These are phyloP conservation scores for Rhinocladiella mackenziei DNA, from an alignment of 2,329 filamentous ascomycete species.

Conservation along the genomic window DNA sequence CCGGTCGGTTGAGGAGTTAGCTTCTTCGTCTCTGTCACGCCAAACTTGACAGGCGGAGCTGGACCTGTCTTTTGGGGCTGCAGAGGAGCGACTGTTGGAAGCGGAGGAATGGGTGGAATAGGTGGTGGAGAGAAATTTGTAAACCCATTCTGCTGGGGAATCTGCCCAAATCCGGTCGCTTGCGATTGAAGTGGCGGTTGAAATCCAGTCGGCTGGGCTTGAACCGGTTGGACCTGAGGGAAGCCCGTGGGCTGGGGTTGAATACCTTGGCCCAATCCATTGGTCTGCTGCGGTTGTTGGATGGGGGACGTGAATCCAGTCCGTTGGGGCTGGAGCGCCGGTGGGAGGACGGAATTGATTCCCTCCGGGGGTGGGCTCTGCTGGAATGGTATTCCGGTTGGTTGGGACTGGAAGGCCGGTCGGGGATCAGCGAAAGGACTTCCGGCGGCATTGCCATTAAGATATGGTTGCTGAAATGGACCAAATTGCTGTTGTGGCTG, in stretches of 20 bases:
- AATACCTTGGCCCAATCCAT: slow-evolving; percentile 38
- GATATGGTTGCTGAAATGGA: slow-evolving; percentile 48
- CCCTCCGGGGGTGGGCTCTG: slow-evolving; percentile 49
- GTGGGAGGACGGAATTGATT: slow-evolving; percentile 52
- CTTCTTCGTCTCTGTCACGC: slow-evolving; percentile 70
- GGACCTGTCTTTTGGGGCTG: slow-evolving; percentile 79
- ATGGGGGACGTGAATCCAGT: slow-evolving; percentile 42
- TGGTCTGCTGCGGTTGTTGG: slow-evolving; percentile 49
- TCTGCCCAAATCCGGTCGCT: slow-evolving; percentile 30
- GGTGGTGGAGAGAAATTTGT: slow-evolving; percentile 50
- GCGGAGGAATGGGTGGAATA: slow-evolving; percentile 55
- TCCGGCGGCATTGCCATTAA: slow-evolving; percentile 43
- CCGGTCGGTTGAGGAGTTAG: slow-evolving; percentile 83
- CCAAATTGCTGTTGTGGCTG: slow-evolving; percentile 52
- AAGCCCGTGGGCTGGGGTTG: slow-evolving; percentile 65
- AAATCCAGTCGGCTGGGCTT: slow-evolving; percentile 54
- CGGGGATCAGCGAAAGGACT: slow-evolving; percentile 55
- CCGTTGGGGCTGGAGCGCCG: slow-evolving; percentile 46
- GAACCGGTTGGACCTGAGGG: slow-evolving; percentile 31
- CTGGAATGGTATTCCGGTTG: slow-evolving; percentile 50
- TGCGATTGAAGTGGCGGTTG: slow-evolving; percentile 28
- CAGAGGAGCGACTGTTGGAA: slow-evolving; percentile 59
- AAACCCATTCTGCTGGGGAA: slow-evolving; percentile 48
- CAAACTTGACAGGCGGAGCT: slow-evolving; percentile 82
- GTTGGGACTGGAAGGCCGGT: slow-evolving; percentile 47